Conservation (phyloP, 306 rosid genomes). For the Parietaria judaica region DNA sequence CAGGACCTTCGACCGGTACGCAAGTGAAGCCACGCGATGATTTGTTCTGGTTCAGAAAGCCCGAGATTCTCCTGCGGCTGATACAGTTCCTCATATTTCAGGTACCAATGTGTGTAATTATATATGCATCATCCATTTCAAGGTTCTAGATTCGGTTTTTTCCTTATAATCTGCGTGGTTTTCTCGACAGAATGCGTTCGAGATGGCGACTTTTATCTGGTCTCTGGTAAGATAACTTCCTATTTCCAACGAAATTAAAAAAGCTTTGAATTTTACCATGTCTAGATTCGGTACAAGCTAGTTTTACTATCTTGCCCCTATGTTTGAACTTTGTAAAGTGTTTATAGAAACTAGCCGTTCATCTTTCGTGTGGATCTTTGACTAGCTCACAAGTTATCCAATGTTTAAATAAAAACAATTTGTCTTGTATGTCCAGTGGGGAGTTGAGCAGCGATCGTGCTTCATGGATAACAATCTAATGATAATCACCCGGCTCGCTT, state of each 20-base stretch:
- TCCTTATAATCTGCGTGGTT: slow-evolving; percentile 18
- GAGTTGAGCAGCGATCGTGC: slow-evolving; percentile 59
- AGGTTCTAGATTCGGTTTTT: background rate
- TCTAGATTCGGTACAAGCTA: too few species aligned
- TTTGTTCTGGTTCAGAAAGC: slow-evolving; percentile 88
- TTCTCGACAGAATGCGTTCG: slow-evolving; percentile 83
- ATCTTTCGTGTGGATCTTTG: too few species aligned
- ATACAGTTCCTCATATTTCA: slow-evolving; percentile 96
- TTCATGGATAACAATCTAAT: slow-evolving; percentile 67
- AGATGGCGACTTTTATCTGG: slow-evolving; percentile 95
- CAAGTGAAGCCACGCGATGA: slow-evolving; percentile 85
- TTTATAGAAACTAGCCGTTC: too few species aligned
- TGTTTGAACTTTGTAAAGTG: too few species aligned
- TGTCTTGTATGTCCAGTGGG: slow-evolving; percentile 52
- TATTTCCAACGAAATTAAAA: too few species aligned
- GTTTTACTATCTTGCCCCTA: too few species aligned
- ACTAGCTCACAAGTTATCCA: background rate
- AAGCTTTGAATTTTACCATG: too few species aligned
- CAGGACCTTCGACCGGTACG: slow-evolving; percentile 47
- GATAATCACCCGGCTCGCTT: slow-evolving; percentile 67
- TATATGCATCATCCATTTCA: slow-evolving; percentile 3
- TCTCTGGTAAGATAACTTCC: slow-evolving; percentile 55
- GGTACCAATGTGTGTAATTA: slow-evolving; percentile 24
- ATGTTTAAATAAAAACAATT: background rate
- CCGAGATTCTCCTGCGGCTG: slow-evolving; percentile 58